Base-by-base conservation (phyloP, 805 yeast genomes). In the Clavispora phyllophila region DNA sequence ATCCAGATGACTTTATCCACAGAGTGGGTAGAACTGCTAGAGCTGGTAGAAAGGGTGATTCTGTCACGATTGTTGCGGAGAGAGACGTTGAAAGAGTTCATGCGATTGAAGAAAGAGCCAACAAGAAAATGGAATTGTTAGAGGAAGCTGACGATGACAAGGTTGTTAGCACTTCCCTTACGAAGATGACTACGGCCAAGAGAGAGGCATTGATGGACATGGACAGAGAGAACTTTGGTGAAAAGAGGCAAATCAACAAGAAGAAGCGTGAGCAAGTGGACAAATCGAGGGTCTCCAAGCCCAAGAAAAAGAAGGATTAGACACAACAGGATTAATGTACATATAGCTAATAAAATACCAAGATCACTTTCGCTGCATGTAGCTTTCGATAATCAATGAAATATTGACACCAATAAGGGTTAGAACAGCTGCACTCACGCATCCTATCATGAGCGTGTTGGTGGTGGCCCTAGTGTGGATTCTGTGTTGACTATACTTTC, bases 1-100 rank as follows among this genome's bases (percentile, higher is more conserved):
- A 93, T 58, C 87, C 98, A 3, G 96, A 93, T 57, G 96, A 93
- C 49, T 93, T 87, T 56, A 89, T 93, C 41, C 99, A 93, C 66
- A 75, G 99, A 63, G 96, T 91, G 9, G 99, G 99, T 70, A 87
- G 99, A 79, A 91, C 99, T 10, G 99, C 98, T 9, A 85, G 99
- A 76, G 98, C 98, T 2, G 98, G 98, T 2, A 75, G 95, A 54
- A 66, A 70, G 39, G 99, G 99, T 66, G 87, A 81, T 49, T 77
- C 95, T 6, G 70, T 93, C 1, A 79, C 93, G 12, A 74, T 93
- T 45, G 84, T 93, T 4, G 79, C 95, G 1, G 96, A 90, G 54
- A 79, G 84, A 45, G 99, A 91, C 59, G 82, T 93, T 12, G 75
- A 72, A 20, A 75, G 98, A 55, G 75, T 93, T 5, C 76, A 84